A percentile compares a stretch with the other conserved stretches of the same genome.
Conservation (phyloP, 2,329 filamentous ascomycete species). For the Metarhizium sp. region DNA sequence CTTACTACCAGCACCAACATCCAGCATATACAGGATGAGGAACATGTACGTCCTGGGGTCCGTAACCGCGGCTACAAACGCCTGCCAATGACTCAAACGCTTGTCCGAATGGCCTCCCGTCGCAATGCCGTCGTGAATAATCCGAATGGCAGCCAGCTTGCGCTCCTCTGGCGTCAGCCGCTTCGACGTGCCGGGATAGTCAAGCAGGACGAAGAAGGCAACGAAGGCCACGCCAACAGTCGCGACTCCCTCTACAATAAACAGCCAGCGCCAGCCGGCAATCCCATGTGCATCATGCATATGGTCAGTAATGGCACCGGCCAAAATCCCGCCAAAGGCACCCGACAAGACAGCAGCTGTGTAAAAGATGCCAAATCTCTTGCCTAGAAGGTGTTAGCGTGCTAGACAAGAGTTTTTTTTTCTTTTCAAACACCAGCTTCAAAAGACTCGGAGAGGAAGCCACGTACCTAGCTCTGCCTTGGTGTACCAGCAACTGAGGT, state of each 20-base stretch:
- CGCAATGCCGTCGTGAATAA: conserved; percentile 15
- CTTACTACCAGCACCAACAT: conserved; percentile 28
- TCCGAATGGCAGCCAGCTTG: conserved; percentile 3
- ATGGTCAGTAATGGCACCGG: conserved; percentile 49
- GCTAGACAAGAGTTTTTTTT: rapidly evolving
- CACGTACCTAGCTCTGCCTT: conserved; percentile 1
- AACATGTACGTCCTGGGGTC: conserved; percentile 7
- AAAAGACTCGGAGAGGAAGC: background rate
- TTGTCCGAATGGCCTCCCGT: conserved; percentile 16
- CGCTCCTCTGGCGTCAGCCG: conserved; percentile 44
- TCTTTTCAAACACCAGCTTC: background rate
- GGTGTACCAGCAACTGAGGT: conserved; percentile 49
- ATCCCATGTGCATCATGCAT: conserved; percentile 43
- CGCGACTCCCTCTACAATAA: conserved; percentile 57
- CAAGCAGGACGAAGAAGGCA: conserved; percentile 53
- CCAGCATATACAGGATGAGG: conserved; percentile 5
- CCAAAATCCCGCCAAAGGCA: conserved; percentile 55
- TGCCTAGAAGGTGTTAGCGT: conserved; percentile 14
- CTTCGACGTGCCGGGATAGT: conserved; percentile 51
- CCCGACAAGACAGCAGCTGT: conserved; percentile 50
- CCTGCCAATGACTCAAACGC: conserved; percentile 3
- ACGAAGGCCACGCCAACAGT: conserved; percentile 40
- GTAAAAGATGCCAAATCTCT: conserved; percentile 48
- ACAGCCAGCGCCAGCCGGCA: conserved; percentile 58
- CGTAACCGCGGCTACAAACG: conserved; percentile 20